Evolutionary conservation across 257 asterid species (phyloP).

Genomic region (Solanum clarkiae): DNA sequence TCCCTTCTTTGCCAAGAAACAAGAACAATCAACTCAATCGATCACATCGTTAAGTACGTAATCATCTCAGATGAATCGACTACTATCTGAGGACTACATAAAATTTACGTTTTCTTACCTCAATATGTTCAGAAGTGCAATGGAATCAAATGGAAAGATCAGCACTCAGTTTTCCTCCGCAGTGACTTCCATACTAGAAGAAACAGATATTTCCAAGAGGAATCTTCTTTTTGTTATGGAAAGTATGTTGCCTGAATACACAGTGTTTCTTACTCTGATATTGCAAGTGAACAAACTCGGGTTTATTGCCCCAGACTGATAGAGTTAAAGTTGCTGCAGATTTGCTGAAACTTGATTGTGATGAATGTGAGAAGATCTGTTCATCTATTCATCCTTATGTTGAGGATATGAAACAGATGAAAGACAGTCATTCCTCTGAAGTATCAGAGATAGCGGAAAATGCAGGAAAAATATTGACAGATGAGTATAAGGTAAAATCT

Average conservation of each 20-base stretch:
- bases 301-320: not conserved
- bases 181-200: conserved; percentile 18
- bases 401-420: conserved; percentile 12
- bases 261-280: not conserved
- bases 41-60: conserved; percentile 24
- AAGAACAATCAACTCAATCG: conserved; percentile 14
- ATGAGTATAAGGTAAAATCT: conserved; percentile 34
- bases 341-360: conserved; percentile 18
- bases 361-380: conserved; percentile 18
- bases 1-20: conserved; percentile 13
- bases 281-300: not conserved
- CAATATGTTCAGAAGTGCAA: conserved; percentile 15
- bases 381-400: conserved; percentile 5
- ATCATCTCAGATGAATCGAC: not conserved
- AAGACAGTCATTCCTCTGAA: conserved; percentile 12
- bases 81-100: not conserved
- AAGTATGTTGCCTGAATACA: conserved; percentile 8
- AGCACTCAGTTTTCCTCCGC: conserved; percentile 16
- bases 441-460: conserved; percentile 22
- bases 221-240: conserved; percentile 7
- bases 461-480: conserved; percentile 31
- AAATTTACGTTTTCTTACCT: not conserved
- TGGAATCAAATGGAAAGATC: conserved; percentile 10
- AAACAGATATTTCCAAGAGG: conserved; percentile 18
- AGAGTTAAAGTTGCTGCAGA: conserved; percentile 6